phyloP scores from a whole-genome alignment of 768 basidiomycete genomes.

The Lyophyllum shimeji region DNA sequence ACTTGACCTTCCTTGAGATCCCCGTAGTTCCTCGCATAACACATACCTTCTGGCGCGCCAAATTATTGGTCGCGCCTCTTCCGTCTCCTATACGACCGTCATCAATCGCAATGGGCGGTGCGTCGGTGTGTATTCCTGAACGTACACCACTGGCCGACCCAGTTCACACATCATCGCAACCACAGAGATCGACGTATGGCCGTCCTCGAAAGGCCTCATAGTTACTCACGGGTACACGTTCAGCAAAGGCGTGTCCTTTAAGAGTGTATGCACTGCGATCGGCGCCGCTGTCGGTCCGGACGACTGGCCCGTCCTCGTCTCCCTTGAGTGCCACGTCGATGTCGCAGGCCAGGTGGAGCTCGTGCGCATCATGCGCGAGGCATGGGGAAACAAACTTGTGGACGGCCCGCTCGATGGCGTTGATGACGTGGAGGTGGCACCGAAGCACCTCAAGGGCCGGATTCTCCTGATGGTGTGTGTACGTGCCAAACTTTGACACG shows the following conservation, averaged over 20 bases:
- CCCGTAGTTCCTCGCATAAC: conserved; percentile 59
- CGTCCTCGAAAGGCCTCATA: conserved; percentile 48
- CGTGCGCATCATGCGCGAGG: conserved; percentile 48
- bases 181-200: conserved; percentile 67
- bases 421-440: conserved; percentile 37
- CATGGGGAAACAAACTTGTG: conserved; percentile 55
- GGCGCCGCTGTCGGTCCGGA: conserved; percentile 36
- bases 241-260: conserved; percentile 49
- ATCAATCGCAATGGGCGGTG: conserved; percentile 51
- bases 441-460: conserved; percentile 47
- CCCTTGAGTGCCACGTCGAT: conserved; percentile 63
- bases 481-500: background rate
- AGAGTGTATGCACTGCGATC: conserved; percentile 54
- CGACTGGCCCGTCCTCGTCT: conserved; percentile 60
- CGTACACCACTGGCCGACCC: background rate
- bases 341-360: conserved; percentile 49
- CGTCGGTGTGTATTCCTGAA: conserved; percentile 33
- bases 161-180: background rate
- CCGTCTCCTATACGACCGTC: conserved; percentile 55
- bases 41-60: conserved; percentile 64
- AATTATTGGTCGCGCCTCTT: conserved; percentile 52
- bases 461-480: conserved; percentile 56
- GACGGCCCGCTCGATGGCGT: conserved; percentile 35
- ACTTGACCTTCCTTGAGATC: conserved; percentile 9
- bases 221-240: conserved; percentile 66